A percentile compares a stretch with the other conserved stretches of the same genome.
These are phyloP conservation scores for Cymbidium sinense DNA, from an alignment of 106 monocot species.

Conservation along the genomic window DNA sequence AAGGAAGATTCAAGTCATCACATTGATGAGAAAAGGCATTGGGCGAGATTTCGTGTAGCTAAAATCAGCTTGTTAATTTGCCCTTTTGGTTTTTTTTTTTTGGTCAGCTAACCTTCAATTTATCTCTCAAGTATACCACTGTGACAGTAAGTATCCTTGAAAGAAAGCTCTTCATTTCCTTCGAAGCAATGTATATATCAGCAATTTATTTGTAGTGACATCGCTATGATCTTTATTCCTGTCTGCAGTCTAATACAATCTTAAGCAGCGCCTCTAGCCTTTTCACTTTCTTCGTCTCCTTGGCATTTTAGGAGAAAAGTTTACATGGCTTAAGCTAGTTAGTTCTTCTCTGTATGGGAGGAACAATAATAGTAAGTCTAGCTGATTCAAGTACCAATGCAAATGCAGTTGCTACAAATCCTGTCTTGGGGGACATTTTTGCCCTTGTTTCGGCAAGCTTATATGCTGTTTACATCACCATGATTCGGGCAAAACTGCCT, in stretches of 20 bases:
- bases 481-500: conserved; percentile 77
- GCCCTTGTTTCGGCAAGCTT: conserved; percentile 66
- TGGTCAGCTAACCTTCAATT: conserved; percentile 86
- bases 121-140: conserved; percentile 92
- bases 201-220: conserved; percentile 4
- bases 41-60: conserved; percentile 65
- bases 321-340: conserved; percentile 82
- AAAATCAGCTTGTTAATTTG: conserved; percentile 83
- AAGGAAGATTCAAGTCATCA: conserved; percentile 5
- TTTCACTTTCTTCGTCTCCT: conserved; percentile 87
- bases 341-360: conserved; percentile 98
- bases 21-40: conserved; percentile 52
- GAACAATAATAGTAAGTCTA: conserved; percentile 82
- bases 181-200: not conserved
- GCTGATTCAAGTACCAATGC: conserved; percentile 51
- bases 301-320: conserved; percentile 79
- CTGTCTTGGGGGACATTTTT: conserved; percentile 78
- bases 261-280: conserved; percentile 95
- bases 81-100: conserved; percentile 96
- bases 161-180: not conserved
- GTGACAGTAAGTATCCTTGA: conserved; percentile 57
- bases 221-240: conserved; percentile 12
- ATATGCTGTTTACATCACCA: conserved; percentile 81
- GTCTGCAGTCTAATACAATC: conserved; percentile 90
- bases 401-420: conserved; percentile 56